Conservation (phyloP, 805 yeast species). For the Kuraishia ogatae region DNA sequence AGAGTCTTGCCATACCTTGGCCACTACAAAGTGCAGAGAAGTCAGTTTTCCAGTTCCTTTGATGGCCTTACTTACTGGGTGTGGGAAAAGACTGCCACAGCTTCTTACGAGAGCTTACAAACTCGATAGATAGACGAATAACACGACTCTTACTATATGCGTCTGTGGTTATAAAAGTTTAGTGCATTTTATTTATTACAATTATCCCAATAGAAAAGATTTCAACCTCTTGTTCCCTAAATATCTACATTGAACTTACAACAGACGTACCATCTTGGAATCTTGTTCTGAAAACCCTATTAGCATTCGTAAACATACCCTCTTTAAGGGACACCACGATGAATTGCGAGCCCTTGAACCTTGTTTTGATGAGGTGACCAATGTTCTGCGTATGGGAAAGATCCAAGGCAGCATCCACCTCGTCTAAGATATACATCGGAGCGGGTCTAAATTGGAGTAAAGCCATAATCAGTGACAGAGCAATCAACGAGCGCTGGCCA, state of each 20-base stretch:
- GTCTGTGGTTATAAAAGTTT: neutral
- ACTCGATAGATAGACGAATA: neutral
- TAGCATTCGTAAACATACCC: conserved; percentile 97
- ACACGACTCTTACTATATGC: neutral
- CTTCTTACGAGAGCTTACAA: neutral
- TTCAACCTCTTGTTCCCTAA: neutral
- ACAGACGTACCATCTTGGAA: conserved; percentile 96
- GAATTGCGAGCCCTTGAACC: conserved; percentile 93
- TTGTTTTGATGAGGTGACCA: conserved; percentile 90
- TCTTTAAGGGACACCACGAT: conserved; percentile 95
- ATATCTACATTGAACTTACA: conserved; percentile 55
- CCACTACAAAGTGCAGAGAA: conserved; percentile 7
- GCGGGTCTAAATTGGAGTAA: conserved; percentile 93
- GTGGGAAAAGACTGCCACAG: conserved; percentile 9
- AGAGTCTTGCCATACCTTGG: conserved; percentile 10
- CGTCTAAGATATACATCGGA: conserved; percentile 96
- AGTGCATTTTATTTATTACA: neutral
- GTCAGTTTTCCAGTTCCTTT: conserved; percentile 3
- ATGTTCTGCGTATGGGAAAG: conserved; percentile 95
- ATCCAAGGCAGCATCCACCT: conserved; percentile 97
- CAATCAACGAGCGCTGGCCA: conserved; percentile 93
- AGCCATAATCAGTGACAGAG: conserved; percentile 86
- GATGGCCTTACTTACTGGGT: conserved; percentile 15
- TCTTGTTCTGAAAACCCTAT: conserved; percentile 84
- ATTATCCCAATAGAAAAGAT: neutral